phyloP scores from a whole-genome alignment of 179 eudicot species.

The Carnegiea gigantea region DNA sequence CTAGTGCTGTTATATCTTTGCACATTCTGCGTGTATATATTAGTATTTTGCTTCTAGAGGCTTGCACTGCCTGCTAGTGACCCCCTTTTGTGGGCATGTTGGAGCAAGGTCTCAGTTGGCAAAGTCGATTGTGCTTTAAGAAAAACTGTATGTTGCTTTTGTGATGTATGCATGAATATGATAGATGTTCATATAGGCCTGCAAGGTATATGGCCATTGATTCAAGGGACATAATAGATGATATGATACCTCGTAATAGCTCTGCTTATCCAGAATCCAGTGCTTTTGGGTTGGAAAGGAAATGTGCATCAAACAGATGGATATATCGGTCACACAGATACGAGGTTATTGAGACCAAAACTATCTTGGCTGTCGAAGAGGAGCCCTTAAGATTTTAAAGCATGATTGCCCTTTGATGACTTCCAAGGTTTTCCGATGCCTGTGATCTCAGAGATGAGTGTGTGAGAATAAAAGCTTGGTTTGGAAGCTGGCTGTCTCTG shows the following conservation, averaged over 20 bases:
- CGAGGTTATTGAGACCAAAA: no score
- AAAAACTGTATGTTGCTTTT: neutral
- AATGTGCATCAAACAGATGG: neutral
- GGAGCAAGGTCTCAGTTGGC: constrained; percentile 3
- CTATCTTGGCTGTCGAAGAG: no score
- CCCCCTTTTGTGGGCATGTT: neutral
- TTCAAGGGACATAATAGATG: neutral
- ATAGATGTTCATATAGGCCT: neutral
- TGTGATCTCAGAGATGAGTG: no score
- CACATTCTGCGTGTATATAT: no score
- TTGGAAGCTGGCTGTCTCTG: no score
- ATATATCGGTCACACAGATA: neutral
- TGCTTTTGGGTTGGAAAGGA: neutral
- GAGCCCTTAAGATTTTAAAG: no score
- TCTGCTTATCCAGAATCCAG: neutral
- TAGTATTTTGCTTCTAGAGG: no score
- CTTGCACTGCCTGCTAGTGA: no score
- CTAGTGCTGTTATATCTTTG: no score
- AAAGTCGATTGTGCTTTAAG: neutral
- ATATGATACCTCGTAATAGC: neutral
- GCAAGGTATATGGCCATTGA: neutral
- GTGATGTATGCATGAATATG: neutral
- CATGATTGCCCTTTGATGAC: no score
- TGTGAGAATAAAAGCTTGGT: no score
- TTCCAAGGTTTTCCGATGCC: no score